Evolutionary conservation across 2,329 filamentous ascomycete species (phyloP).

Genomic region (Ascochyta rabiei): DNA sequence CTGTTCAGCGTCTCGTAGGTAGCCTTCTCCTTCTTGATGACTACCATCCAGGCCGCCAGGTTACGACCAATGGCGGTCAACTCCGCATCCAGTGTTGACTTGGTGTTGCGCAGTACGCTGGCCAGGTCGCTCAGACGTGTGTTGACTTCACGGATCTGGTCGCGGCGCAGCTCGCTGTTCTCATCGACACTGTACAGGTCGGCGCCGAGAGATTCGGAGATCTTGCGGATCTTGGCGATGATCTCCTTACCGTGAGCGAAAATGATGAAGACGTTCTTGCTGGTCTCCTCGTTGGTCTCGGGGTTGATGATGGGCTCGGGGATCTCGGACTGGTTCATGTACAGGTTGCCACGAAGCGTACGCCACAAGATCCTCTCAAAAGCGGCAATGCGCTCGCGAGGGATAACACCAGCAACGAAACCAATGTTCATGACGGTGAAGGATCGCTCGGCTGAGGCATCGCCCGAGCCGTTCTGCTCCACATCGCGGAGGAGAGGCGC

Average conservation of each 20-base stretch:
- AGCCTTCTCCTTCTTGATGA: conserved; percentile 97
- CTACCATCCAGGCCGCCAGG: conserved; percentile 94
- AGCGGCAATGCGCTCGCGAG: conserved; percentile 86
- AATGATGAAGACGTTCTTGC: conserved; percentile 99
- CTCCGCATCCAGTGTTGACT: conserved; percentile 90
- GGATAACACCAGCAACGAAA: conserved; percentile 95
- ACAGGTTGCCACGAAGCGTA: conserved; percentile 94
- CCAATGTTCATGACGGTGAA: conserved; percentile 99
- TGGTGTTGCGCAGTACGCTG: conserved; percentile 93
- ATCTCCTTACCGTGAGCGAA: conserved; percentile 99
- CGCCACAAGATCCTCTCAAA: conserved; percentile 99
- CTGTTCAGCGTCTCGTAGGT: conserved; percentile 94
- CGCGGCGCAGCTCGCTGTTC: conserved; percentile 91
- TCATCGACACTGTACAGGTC: conserved; percentile 97
- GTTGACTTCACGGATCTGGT: conserved; percentile 98
- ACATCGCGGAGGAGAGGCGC: conserved; percentile 92
- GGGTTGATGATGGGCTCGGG: conserved; percentile 91
- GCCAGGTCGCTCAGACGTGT: conserved; percentile 87
- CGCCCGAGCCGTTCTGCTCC: conserved; percentile 78
- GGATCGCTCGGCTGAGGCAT: conserved; percentile 73
- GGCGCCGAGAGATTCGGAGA: conserved; percentile 94
- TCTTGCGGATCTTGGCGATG: conserved; percentile 97
- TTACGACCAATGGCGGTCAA: conserved; percentile 91
- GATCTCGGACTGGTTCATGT: conserved; percentile 99
- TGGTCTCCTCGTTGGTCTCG: conserved; percentile 85